Evolutionary conservation across 192 early-diverging fungal species (phyloP).

Genomic region (Coemansia asiatica): DNA sequence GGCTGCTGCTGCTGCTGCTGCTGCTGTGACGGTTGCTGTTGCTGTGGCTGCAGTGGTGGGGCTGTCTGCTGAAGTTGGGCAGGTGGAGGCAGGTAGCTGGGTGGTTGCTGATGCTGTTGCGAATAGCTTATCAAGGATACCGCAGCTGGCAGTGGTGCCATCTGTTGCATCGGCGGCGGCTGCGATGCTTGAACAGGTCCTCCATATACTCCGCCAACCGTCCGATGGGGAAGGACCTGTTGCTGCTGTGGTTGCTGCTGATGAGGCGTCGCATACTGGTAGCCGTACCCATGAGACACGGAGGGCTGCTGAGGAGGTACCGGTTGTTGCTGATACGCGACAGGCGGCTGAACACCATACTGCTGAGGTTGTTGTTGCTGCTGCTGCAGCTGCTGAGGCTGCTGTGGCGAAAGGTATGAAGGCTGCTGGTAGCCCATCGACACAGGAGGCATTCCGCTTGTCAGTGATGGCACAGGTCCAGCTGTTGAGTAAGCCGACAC

Average conservation of each 20-base stretch:
- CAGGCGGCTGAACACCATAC: constrained; percentile 5
- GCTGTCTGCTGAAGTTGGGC: background rate
- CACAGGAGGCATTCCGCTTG: constrained; percentile 10
- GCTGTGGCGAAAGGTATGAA: constrained; percentile 21
- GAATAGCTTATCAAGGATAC: constrained; percentile 12
- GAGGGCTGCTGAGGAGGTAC: constrained; percentile 15
- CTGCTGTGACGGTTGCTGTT: constrained; percentile 14
- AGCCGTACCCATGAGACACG: constrained; percentile 27
- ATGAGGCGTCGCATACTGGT: constrained; percentile 27
- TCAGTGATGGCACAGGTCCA: constrained; percentile 2
- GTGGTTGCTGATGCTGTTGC: constrained; percentile 20
- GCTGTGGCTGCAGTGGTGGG: constrained; percentile 11
- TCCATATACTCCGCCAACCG: constrained; percentile 19
- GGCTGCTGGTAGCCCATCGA: constrained; percentile 32
- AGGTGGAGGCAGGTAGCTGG: constrained; percentile 23
- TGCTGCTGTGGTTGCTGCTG: constrained; percentile 23
- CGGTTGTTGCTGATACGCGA: constrained; percentile 2
- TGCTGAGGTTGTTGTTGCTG: background rate
- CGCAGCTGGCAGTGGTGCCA: constrained; percentile 9
- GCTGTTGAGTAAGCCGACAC: constrained; percentile 4
- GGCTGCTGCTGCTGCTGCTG: constrained; percentile 34
- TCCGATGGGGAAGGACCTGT: constrained; percentile 1
- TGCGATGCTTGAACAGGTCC: constrained; percentile 20
- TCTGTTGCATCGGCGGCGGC: constrained; percentile 23
- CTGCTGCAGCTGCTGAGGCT: constrained; percentile 13